Base-by-base conservation (phyloP, 768 basidiomycete genomes). In the Phaeotremella skinneri region DNA sequence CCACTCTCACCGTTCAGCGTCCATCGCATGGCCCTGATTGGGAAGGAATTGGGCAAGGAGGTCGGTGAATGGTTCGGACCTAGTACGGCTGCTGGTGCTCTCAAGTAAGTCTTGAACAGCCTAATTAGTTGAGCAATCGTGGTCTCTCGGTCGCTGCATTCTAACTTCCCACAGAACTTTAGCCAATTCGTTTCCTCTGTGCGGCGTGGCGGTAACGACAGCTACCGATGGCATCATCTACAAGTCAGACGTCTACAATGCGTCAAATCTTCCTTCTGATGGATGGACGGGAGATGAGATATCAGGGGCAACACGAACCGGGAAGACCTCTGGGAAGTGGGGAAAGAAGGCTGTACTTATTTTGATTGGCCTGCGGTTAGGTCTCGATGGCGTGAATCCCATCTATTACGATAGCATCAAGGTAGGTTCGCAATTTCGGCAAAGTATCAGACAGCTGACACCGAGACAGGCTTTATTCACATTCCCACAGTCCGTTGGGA, bases 51-150 rank as follows among this genome's bases (percentile, higher is more conserved):
- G 1, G 94, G 94, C 13, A 97, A 90, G 61, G 90, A 91, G 64
- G 88, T 97, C 0, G 94, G 94, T 0, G 88, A 91, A 76, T 98
- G 94, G 94, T 98, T 98, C 70, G 94, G 94, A 0, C 94, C 94
- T 0, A 93, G 90, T 72, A 91, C 90, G 0, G 96, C 94, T n/a
- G 92, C 93, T 6, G 92, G 93, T 34, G 93, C 91, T 11, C 88
- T 98, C 79, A 91, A 88, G 88, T 90, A 72, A 56, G 82, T 74
- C 13, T 1, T 23, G 20, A 32, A 13, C n/a, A 37, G 7, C 34
- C 34, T 37, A 37, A 37, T 17, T 7, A 7, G 34, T 17, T 21
- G 23, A 45, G 6, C 13, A 6, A 45, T 21, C 43, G 34, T 2
- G 25, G 13, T 9, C 27, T 37, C 20, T 52, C 37, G 31, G 4